Percentiles rank a stretch among this genome's conserved stretches.
phyloP scores from a whole-genome alignment of 495 filamentous ascomycete species.

The Halenospora varia region DNA sequence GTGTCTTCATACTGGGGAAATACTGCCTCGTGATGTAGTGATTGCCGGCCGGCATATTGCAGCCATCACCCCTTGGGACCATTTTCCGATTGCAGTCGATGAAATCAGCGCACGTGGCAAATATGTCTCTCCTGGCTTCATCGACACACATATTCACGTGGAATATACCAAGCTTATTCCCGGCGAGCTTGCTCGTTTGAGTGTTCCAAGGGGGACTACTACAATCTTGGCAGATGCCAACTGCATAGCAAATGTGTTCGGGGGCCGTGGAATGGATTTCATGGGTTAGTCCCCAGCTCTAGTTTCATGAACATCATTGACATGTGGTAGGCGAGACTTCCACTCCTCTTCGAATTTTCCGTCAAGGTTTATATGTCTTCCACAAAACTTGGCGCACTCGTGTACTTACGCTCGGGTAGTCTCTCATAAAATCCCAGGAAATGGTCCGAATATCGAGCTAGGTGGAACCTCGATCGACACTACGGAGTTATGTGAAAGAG shows the following conservation, averaged over 20 bases:
- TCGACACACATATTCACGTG: constrained; percentile 7
- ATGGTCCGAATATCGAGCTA: not conserved
- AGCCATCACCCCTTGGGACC: constrained; percentile 3
- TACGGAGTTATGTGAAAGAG: not conserved
- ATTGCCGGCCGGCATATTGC: constrained; percentile 6
- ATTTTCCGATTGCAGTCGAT: not conserved
- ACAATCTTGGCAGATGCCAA: constrained; percentile 8
- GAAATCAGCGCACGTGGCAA: not conserved
- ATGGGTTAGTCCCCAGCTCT: not conserved
- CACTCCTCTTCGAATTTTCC: constrained; percentile 5
- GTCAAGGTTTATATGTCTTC: too few species aligned
- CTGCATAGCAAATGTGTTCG: constrained; percentile 4
- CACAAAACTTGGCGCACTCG: too few species aligned
- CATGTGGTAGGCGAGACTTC: not conserved
- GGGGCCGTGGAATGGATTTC: constrained; percentile 1
- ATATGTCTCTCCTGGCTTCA: constrained; percentile 4
- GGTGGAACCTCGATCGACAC: constrained; percentile 1
- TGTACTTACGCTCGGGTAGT: too few species aligned
- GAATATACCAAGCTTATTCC: constrained; percentile 7
- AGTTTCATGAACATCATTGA: not conserved
- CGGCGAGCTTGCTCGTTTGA: constrained; percentile 4
- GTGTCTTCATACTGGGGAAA: not conserved
- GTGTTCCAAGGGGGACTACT: constrained; percentile 1
- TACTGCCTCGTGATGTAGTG: constrained; percentile 7
- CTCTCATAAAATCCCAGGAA: constrained; percentile 6